Conservation (phyloP, 1,284 basidiomycete genomes). For the Ustilago nuda region DNA sequence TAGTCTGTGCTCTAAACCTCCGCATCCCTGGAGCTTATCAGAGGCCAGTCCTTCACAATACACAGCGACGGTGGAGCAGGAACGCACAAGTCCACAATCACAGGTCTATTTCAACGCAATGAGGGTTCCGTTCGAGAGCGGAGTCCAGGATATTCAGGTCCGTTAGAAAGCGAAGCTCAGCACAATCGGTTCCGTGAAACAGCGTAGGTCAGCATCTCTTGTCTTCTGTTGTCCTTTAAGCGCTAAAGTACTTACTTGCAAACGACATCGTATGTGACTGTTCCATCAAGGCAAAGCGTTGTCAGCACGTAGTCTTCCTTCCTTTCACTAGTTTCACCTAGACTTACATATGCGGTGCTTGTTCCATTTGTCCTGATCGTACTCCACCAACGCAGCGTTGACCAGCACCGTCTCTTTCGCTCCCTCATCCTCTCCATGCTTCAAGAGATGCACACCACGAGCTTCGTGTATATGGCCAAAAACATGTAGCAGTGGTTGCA, state of each 20-base stretch:
- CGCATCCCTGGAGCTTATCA: no score
- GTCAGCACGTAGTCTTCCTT: background rate
- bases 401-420: constrained; percentile 38
- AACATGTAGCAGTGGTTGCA: constrained; percentile 38
- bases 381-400: constrained; percentile 54
- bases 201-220: constrained; percentile 3
- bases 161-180: no score
- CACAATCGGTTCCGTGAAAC: background rate
- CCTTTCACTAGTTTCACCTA: background rate
- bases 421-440: background rate
- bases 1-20: no score
- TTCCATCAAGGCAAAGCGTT: background rate
- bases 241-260: constrained; percentile 24
- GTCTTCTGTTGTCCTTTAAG: background rate
- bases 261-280: constrained; percentile 38
- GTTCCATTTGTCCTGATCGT: constrained; percentile 35
- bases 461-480: constrained; percentile 58
- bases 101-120: constrained; percentile 17
- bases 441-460: constrained; percentile 25
- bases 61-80: background rate
- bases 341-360: constrained; percentile 21
- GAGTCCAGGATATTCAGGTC: background rate
- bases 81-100: constrained; percentile 37
- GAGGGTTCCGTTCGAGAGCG: background rate
- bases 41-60: no score